Conservation (phyloP, 2,329 filamentous ascomycete species). For the Ceratocystis alfenasii region DNA sequence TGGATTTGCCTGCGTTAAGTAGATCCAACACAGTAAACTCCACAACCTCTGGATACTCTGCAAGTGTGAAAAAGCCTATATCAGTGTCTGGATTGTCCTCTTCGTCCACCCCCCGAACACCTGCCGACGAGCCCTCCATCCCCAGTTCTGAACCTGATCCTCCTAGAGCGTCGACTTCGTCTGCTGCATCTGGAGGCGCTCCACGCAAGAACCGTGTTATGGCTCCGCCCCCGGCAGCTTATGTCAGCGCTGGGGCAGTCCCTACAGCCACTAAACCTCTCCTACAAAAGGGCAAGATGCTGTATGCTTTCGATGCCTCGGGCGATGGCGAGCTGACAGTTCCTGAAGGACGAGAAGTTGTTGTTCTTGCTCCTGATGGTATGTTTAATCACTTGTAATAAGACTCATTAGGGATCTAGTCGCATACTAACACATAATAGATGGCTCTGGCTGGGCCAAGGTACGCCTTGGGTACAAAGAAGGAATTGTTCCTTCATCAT, state of each 20-base stretch:
- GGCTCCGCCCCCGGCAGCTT: constrained; percentile 75
- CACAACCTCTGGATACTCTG: constrained; percentile 74
- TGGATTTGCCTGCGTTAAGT: constrained; percentile 56
- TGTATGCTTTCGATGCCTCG: constrained; percentile 73
- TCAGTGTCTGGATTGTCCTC: constrained; percentile 40
- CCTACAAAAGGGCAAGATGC: constrained; percentile 66
- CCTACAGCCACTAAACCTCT: constrained; percentile 32
- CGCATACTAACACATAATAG: constrained; percentile 37
- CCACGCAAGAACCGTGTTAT: constrained; percentile 60
- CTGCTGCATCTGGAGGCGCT: constrained; percentile 20
- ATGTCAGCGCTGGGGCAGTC: constrained; percentile 54
- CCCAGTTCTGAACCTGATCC: constrained; percentile 24
- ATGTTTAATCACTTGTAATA: constrained; percentile 32
- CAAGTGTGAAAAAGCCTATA: constrained; percentile 64
- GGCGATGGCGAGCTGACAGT: constrained; percentile 74
- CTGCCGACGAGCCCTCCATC: constrained; percentile 38
- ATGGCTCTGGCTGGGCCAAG: constrained; percentile 84
- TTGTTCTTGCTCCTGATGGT: constrained; percentile 79
- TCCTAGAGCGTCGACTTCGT: constrained; percentile 19
- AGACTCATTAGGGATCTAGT: constrained; percentile 14
- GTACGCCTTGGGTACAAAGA: constrained; percentile 63
- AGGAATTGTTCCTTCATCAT: constrained; percentile 77
- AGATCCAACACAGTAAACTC: constrained; percentile 85
- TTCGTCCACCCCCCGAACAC: constrained; percentile 27
- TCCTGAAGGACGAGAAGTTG: constrained; percentile 64